Conservation (phyloP, 2,329 filamentous ascomycete genomes). For the Cladosporium sp. region DNA sequence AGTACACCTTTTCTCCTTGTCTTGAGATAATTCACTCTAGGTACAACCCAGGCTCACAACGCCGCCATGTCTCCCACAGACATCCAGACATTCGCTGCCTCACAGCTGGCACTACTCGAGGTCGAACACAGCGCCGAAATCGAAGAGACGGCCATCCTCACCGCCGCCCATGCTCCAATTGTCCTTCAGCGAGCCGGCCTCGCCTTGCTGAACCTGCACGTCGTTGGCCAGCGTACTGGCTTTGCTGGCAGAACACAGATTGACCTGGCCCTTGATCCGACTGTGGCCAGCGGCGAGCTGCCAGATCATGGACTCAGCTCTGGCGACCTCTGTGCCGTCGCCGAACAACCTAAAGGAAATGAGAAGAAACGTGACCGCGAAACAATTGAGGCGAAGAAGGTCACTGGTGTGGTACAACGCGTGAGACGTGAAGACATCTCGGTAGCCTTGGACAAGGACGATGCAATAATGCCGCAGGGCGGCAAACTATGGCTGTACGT, state of each 20-base stretch:
- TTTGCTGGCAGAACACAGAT: conserved; percentile 88
- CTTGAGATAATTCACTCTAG: neutral
- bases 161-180: conserved; percentile 66
- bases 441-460: conserved; percentile 70
- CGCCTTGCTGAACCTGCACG: conserved; percentile 72
- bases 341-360: conserved; percentile 70
- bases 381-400: conserved; percentile 68
- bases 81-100: conserved; percentile 67
- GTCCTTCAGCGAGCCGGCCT: conserved; percentile 75
- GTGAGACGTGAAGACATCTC: conserved; percentile 60
- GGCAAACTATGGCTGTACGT: conserved; percentile 64
- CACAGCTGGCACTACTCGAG: conserved; percentile 70
- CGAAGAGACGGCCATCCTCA: conserved; percentile 66
- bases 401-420: conserved; percentile 69
- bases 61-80: conserved; percentile 41
- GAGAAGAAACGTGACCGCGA: conserved; percentile 72
- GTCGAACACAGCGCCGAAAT: conserved; percentile 72
- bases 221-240: conserved; percentile 79
- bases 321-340: conserved; percentile 75
- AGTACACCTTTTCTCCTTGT: neutral
- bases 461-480: conserved; percentile 52
- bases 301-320: conserved; percentile 74
- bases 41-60: neutral
- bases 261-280: conserved; percentile 74
- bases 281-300: conserved; percentile 57